Evolutionary conservation across 2,329 filamentous ascomycete species (phyloP), one percentile per base, ranked within the genome.

Genomic region (Fusarium pseudocircinatum): DNA sequence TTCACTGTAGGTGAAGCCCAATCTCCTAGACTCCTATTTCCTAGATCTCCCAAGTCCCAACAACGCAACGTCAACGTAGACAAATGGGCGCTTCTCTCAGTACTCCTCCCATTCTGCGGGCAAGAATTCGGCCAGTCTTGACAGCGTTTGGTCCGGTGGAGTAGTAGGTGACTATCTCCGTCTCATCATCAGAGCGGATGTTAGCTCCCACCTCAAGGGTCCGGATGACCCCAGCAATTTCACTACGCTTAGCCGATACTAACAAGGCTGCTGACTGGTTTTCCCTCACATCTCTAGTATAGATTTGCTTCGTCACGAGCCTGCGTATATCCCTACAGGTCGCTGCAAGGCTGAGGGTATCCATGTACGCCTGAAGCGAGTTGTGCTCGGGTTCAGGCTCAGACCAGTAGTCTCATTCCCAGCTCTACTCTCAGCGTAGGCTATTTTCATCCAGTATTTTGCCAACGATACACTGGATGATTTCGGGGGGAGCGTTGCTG

Each of bases 21-120:
- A 22, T 22, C 9, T 4, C 15, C 32, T 22, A 7, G 3, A 10
- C 24, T 7, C 13, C 10, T 22, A 18, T 16, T 7, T 20, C 6
- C 4, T 7, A 61, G 39, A 13, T 59, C 24, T 22, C 63, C 63
- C n/a, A 69, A n/a, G 24, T 22, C 63, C 63, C n/a, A 69, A n/a
- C 6, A 18, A 2, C 7, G 34, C 8, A 32, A 28, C 5, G 8
- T 12, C 24, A 18, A n/a, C 12, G 18, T 36, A 47, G 9, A 20
- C 28, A 10, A 47, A 42, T 20, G 30, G 28, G 12, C 49, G 39
- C n/a, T 36, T 16, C 10, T 39, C 13, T 60, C 67, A 69, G 20
- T 58, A 63, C 7, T 20, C 12, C 8, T 30, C 28, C 59, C 59
- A 69, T 6, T 42, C 20, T 1, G 4, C 1, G 13, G 12, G 14